Conservation (phyloP, 2,329 filamentous ascomycete species). For the Trichoderma lentiforme region DNA sequence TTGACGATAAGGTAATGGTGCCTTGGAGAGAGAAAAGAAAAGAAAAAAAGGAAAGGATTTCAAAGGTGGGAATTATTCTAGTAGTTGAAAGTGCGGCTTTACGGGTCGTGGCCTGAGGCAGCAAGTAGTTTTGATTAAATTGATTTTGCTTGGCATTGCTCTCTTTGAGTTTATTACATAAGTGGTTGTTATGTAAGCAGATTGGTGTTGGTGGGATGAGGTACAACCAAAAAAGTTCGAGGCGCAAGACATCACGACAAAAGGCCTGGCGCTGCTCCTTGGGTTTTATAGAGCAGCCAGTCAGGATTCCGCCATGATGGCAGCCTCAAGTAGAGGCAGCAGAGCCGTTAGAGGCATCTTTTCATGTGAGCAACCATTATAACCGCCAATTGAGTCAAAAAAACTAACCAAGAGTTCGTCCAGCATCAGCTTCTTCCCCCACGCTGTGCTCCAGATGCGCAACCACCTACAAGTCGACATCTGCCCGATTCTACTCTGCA, state of each 20-base stretch:
- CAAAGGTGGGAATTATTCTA: not conserved
- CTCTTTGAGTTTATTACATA: not conserved
- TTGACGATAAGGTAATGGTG: constrained; percentile 96
- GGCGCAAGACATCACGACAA: constrained; percentile 17
- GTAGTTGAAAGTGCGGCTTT: not conserved
- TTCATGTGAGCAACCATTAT: constrained; percentile 41
- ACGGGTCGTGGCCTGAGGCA: constrained; percentile 26
- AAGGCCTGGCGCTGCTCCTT: not conserved
- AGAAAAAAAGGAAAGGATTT: constrained; percentile 21
- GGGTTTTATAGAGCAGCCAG: constrained; percentile 12
- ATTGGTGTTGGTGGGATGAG: not conserved
- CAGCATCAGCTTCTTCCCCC: constrained; percentile 23
- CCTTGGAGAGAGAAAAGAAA: constrained; percentile 49
- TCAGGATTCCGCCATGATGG: constrained; percentile 37
- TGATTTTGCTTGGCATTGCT: not conserved
- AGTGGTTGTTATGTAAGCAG: not conserved
- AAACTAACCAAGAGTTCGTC: constrained; percentile 15
- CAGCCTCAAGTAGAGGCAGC: constrained; percentile 56
- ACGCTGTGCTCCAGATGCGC: constrained; percentile 40
- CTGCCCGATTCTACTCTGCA: constrained; percentile 37
- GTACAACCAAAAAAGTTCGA: constrained; percentile 26
- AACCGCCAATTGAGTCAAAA: constrained; percentile 22
- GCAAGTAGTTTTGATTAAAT: not conserved
- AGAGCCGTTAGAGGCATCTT: constrained; percentile 48
- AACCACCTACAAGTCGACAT: constrained; percentile 27